phyloP scores from a whole-genome alignment of 108 stramenopile genomes.

The Asterionellopsis glacialis region DNA sequence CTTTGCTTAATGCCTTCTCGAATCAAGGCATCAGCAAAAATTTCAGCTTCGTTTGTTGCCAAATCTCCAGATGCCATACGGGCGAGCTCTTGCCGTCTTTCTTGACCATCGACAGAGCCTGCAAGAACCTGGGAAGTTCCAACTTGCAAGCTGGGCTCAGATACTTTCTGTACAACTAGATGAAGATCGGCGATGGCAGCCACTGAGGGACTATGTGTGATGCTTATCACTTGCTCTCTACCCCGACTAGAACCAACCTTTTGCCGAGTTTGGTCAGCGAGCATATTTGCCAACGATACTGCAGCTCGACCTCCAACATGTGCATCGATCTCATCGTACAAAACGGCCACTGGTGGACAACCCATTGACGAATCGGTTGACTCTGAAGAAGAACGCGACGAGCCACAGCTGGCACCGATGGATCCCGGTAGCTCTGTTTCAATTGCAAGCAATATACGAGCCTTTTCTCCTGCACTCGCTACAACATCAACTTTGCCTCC shows the following conservation, averaged over 20 bases:
- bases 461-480: conserved; percentile 77
- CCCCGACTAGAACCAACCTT: conserved; percentile 12
- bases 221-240: conserved; percentile 55
- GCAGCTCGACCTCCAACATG: conserved; percentile 84
- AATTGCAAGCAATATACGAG: conserved; percentile 71
- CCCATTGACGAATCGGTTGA: conserved; percentile 5
- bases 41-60: conserved; percentile 58
- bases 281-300: conserved; percentile 67
- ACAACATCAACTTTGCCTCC: conserved; percentile 62
- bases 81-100: conserved; percentile 64
- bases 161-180: conserved; percentile 53
- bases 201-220: conserved; percentile 78
- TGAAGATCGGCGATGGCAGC: conserved; percentile 74
- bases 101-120: conserved; percentile 33
- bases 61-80: conserved; percentile 80
- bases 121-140: conserved; percentile 23
- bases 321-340: conserved; percentile 86
- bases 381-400: conserved; percentile 5
- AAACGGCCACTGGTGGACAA: conserved; percentile 52
- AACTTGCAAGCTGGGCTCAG: background rate
- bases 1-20: conserved; percentile 29
- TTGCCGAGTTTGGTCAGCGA: conserved; percentile 53
- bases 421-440: conserved; percentile 76
- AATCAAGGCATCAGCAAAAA: conserved; percentile 76
- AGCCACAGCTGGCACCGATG: conserved; percentile 45